A percentile compares a stretch with the other conserved stretches of the same genome.
Conservation (phyloP, 306 rosid species). For the Sicyos edulis region DNA sequence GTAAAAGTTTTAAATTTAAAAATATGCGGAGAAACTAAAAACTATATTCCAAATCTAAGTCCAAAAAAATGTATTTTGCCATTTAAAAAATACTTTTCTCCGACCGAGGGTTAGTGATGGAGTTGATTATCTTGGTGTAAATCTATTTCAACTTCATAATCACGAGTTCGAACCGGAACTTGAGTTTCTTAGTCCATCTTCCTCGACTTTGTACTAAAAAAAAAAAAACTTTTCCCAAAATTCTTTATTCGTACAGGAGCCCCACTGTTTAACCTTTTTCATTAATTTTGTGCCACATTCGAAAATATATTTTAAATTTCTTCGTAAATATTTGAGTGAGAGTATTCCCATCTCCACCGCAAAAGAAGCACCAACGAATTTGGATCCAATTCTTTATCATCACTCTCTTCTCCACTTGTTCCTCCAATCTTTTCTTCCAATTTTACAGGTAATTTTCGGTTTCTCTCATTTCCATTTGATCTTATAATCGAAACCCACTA, state of each 20-base stretch:
- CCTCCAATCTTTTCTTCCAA: conserved; percentile 4
- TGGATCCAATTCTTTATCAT: conserved; percentile 41
- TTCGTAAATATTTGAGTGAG: background rate
- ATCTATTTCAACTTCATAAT: too few species aligned
- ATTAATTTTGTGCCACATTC: background rate
- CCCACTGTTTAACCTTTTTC: background rate
- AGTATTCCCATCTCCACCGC: conserved; percentile 19
- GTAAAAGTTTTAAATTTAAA: too few species aligned
- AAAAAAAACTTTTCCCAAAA: background rate
- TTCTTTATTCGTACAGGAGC: too few species aligned
- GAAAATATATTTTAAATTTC: background rate
- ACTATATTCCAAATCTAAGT: too few species aligned
- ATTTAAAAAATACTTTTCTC: too few species aligned
- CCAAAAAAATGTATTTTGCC: too few species aligned
- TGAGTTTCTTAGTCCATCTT: too few species aligned
- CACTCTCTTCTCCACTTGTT: conserved; percentile 19
- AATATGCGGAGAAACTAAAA: too few species aligned
- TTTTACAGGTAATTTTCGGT: conserved; percentile 1
- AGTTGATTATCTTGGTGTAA: too few species aligned
- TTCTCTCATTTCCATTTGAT: background rate
- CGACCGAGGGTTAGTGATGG: too few species aligned
- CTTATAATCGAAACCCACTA: conserved; percentile 1
- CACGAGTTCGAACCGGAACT: too few species aligned
- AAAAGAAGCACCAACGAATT: conserved; percentile 50
- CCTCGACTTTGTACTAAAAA: background rate